A percentile compares a stretch with the other conserved stretches of the same genome.
These are phyloP conservation scores for Austroboletus eburneus DNA, from an alignment of 768 basidiomycete genomes.

Conservation along the genomic window DNA sequence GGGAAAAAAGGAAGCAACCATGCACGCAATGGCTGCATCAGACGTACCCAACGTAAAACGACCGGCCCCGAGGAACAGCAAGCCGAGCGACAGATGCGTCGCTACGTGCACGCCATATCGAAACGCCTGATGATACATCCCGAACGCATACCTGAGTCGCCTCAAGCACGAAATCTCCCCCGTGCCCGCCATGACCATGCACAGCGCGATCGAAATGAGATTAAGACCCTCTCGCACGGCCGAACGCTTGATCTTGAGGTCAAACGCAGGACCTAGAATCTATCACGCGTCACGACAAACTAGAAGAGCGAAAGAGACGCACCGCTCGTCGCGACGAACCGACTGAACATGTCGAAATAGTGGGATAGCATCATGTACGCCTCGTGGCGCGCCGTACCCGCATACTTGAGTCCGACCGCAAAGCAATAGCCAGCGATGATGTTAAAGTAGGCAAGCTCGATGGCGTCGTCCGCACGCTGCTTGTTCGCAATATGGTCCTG, in stretches of 20 bases:
- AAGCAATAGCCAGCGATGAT: conserved; percentile 91
- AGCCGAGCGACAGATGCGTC: conserved; percentile 83
- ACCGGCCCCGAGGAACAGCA: conserved; percentile 92
- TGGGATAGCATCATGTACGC: conserved; percentile 80
- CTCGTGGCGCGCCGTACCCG: conserved; percentile 88
- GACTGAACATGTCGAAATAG: conserved; percentile 77
- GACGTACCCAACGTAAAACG: conserved; percentile 90
- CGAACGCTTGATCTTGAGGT: conserved; percentile 83
- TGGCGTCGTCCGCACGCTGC: conserved; percentile 53
- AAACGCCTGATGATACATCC: conserved; percentile 71
- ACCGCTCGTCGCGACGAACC: conserved; percentile 68
- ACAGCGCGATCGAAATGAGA: conserved; percentile 78
- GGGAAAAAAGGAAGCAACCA: conserved; percentile 91
- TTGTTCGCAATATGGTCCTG: conserved; percentile 48
- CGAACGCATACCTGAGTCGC: conserved; percentile 84
- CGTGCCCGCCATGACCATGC: conserved; percentile 96
- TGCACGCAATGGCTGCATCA: conserved; percentile 84
- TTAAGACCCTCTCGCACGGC: conserved; percentile 86
- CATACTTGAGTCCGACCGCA: conserved; percentile 86
- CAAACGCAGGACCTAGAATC: conserved; percentile 65
- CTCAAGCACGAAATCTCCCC: conserved; percentile 90
- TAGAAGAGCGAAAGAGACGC: too few relatives aligned
- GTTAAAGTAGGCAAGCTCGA: conserved; percentile 89
- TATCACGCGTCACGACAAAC: conserved; percentile 5
- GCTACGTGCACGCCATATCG: conserved; percentile 89